Conservation (phyloP, 2,329 filamentous ascomycete species). For the Epichloe sylvatica region DNA sequence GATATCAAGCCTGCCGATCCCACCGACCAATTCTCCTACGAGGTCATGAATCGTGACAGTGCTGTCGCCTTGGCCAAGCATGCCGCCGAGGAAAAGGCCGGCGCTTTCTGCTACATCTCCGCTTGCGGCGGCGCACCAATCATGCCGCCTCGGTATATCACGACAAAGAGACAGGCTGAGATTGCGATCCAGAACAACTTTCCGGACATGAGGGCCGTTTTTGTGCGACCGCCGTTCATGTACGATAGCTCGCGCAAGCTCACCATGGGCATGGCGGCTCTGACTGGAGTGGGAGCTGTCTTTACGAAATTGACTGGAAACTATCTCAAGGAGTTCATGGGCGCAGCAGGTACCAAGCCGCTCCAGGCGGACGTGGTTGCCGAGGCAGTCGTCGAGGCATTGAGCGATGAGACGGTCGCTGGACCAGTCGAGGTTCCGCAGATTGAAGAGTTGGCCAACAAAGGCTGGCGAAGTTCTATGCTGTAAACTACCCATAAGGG, state of each 20-base stretch:
- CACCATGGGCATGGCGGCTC: slow-evolving; percentile 71
- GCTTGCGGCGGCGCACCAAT: slow-evolving; percentile 76
- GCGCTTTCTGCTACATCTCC: slow-evolving; percentile 75
- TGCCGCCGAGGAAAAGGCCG: slow-evolving; percentile 48
- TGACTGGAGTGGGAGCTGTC: slow-evolving; percentile 58
- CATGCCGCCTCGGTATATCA: slow-evolving; percentile 73
- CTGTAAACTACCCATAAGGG: slow-evolving; percentile 35
- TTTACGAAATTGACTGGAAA: slow-evolving; percentile 70
- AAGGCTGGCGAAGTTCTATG: slow-evolving; percentile 85
- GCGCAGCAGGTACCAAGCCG: slow-evolving; percentile 71
- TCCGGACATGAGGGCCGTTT: slow-evolving; percentile 62
- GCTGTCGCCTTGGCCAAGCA: slow-evolving; percentile 74
- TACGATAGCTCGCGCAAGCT: slow-evolving; percentile 72
- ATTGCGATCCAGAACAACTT: slow-evolving; percentile 57
- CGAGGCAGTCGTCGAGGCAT: slow-evolving; percentile 76
- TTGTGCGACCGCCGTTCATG: slow-evolving; percentile 75
- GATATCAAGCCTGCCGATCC: slow-evolving; percentile 51
- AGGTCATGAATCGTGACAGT: slow-evolving; percentile 89
- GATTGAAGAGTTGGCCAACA: slow-evolving; percentile 69
- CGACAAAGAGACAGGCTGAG: slow-evolving; percentile 86
- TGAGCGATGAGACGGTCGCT: slow-evolving; percentile 56
- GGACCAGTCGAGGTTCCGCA: slow-evolving; percentile 66
- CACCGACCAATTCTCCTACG: slow-evolving; percentile 77
- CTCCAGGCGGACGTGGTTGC: slow-evolving; percentile 77
- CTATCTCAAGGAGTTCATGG: slow-evolving; percentile 61